Evolutionary conservation across 441 rosid species (phyloP).

Genomic region (Croton laevigatus): DNA sequence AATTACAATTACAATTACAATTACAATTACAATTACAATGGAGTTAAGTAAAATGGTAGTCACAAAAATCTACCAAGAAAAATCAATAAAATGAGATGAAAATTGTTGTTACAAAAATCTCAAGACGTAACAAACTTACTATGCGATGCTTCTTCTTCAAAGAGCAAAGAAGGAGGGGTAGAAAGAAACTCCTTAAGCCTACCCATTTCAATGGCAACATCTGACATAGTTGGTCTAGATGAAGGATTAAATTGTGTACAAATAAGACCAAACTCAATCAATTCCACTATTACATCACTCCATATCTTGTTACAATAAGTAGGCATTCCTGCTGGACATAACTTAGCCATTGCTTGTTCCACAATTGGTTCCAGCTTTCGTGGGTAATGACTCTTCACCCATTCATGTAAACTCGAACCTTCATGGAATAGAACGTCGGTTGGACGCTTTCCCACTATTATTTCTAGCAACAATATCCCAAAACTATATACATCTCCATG

Average conservation of each 20-base stretch:
- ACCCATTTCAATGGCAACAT: slow-evolving; percentile 70
- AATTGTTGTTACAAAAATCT: slow-evolving; percentile 6
- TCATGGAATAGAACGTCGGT: slow-evolving; percentile 51
- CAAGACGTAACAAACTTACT: slow-evolving; percentile 19
- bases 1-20: too few species aligned
- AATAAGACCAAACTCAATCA: slow-evolving; percentile 72
- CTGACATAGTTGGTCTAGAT: slow-evolving; percentile 75
- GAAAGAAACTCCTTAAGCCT: slow-evolving; percentile 63
- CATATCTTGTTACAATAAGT: slow-evolving; percentile 34
- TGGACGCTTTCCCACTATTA: slow-evolving; percentile 65
- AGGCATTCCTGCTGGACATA: slow-evolving; percentile 31
- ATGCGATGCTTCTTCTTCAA: slow-evolving; percentile 25
- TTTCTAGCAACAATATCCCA: slow-evolving; percentile 79
- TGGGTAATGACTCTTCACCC: slow-evolving; percentile 68
- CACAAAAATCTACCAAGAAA: background rate
- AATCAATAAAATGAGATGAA: slow-evolving; percentile 25
- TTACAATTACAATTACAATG: too few species aligned
- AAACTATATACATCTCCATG: slow-evolving; percentile 86
- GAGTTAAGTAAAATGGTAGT: too few species aligned
- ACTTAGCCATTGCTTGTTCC: slow-evolving; percentile 46
- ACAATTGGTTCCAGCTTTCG: slow-evolving; percentile 54
- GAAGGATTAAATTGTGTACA: slow-evolving; percentile 73
- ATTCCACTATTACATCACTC: slow-evolving; percentile 54
- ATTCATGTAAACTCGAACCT: slow-evolving; percentile 72
- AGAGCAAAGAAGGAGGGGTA: slow-evolving; percentile 31